Base-by-base conservation (phyloP, 2,329 filamentous ascomycete species). In the Penicillium sp. region DNA sequence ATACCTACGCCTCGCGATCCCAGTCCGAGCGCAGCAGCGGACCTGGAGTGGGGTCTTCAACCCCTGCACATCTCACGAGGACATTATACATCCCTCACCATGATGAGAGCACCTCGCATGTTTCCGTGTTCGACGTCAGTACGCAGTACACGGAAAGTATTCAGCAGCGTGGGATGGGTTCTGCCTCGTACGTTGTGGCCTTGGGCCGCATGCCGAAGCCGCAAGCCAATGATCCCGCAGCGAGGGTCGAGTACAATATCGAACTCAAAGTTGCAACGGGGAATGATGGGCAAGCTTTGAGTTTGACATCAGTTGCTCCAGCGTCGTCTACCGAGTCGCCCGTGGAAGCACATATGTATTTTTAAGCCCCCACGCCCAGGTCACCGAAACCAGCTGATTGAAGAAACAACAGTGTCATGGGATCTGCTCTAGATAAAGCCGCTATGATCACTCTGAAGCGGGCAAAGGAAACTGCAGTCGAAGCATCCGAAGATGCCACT, bases 201-300 rank as follows among this genome's bases (percentile, higher is more conserved):
- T 27, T 52, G 18, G 50, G 37, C 41, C 36, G 39, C 9, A 52
- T 52, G 36, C 50, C 50, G 13, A 52, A 41, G 14, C 50, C 50
- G n/a, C 37, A 33, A 52, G 50, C n/a, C 9, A 18, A 10, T 33
- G 18, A 16, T 1, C 3, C 7, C 31, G 50, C 7, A 9, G 50
- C 36, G 24, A 52, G 24, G 16, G 22, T 27, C 4, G 44, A 18
- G 16, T 52, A 52, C 24, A 52, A 52, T 43, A 37, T 52, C 22
- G 3, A 52, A 4, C 18, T 52, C 22, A 13, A 35, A n/a, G 37
- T 19, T 35, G 24, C 50, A n/a, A 31, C 31, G 31, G 31, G 7
- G 31, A 31, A 31, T 31, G 31, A 31, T 31, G 9, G 7, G 10
- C 31, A 31, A 31, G 22, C 36, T n/a, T 41, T 52, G 37, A 33